Evolutionary conservation across 106 monocot genomes (phyloP).

Genomic region (Allium sativum): DNA sequence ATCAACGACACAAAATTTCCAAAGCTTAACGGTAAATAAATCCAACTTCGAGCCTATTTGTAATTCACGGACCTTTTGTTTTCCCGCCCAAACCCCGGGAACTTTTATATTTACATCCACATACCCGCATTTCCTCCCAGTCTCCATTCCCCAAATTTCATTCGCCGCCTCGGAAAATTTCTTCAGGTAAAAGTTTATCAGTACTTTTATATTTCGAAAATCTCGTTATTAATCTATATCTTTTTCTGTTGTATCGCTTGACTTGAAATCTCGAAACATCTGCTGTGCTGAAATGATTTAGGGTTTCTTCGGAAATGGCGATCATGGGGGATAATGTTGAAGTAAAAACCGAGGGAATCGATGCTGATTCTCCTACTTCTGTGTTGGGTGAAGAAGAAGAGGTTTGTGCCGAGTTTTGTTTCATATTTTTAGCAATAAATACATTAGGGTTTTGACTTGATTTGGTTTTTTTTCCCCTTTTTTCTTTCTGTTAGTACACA

Average conservation of each 20-base stretch:
- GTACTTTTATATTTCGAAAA: neutral
- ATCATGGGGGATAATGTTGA: conserved; percentile 10
- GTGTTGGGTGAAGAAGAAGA: conserved; percentile 74
- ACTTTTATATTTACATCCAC: neutral
- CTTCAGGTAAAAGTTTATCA: neutral
- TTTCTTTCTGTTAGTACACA: no score
- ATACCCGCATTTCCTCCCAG: neutral
- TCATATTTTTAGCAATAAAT: neutral
- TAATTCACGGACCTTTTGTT: neutral
- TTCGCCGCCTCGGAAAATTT: neutral
- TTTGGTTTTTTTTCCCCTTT: no score
- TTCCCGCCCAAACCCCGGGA: conserved; percentile 10
- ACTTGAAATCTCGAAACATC: neutral
- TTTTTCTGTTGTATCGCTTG: neutral
- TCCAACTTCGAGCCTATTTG: neutral
- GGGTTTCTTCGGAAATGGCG: conserved; percentile 11
- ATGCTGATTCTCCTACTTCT: conserved; percentile 69
- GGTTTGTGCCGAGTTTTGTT: conserved; percentile 20
- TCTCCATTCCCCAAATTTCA: neutral
- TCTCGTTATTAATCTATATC: neutral
- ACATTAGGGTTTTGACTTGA: no score
- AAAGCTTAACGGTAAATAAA: neutral
- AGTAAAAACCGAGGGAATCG: conserved; percentile 25
- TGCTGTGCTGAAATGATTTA: neutral
- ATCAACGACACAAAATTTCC: no score